These are phyloP conservation scores for Colletotrichum viniferum DNA, from an alignment of 2,329 filamentous ascomycete genomes.

Conservation along the genomic window DNA sequence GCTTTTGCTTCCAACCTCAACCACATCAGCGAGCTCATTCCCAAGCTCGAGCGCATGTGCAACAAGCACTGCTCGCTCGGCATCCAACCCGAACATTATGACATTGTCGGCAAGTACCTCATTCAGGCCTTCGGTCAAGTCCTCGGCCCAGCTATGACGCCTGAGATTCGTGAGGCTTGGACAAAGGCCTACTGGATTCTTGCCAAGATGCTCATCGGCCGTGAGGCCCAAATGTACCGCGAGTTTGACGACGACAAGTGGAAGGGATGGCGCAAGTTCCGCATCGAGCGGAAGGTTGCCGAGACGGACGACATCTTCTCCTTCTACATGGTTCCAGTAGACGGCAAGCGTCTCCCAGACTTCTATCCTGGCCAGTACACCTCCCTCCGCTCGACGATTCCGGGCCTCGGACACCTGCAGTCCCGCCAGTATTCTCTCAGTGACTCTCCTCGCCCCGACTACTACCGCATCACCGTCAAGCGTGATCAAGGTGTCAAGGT, in stretches of 20 bases:
- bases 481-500: slow-evolving; percentile 56
- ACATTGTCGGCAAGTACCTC: slow-evolving; percentile 72
- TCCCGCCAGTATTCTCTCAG: slow-evolving; percentile 76
- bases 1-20: slow-evolving; percentile 76
- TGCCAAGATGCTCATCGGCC: slow-evolving; percentile 72
- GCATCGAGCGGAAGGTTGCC: slow-evolving; percentile 65
- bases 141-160: slow-evolving; percentile 69
- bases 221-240: slow-evolving; percentile 68
- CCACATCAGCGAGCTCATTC: slow-evolving; percentile 58
- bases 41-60: slow-evolving; percentile 62
- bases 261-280: slow-evolving; percentile 72
- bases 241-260: slow-evolving; percentile 57
- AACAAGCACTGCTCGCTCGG: slow-evolving; percentile 77
- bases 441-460: slow-evolving; percentile 63
- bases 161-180: slow-evolving; percentile 71
- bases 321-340: slow-evolving; percentile 70
- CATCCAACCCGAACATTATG: slow-evolving; percentile 72
- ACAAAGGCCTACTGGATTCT: slow-evolving; percentile 74
- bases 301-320: slow-evolving; percentile 74
- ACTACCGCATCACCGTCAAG: slow-evolving; percentile 76
- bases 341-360: slow-evolving; percentile 61
- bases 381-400: slow-evolving; percentile 64
- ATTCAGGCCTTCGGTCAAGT: slow-evolving; percentile 70
- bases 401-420: slow-evolving; percentile 63
- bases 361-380: slow-evolving; percentile 78